Evolutionary conservation across 495 filamentous ascomycete species (phyloP).

Genomic region (Stereocaulon alpinum): DNA sequence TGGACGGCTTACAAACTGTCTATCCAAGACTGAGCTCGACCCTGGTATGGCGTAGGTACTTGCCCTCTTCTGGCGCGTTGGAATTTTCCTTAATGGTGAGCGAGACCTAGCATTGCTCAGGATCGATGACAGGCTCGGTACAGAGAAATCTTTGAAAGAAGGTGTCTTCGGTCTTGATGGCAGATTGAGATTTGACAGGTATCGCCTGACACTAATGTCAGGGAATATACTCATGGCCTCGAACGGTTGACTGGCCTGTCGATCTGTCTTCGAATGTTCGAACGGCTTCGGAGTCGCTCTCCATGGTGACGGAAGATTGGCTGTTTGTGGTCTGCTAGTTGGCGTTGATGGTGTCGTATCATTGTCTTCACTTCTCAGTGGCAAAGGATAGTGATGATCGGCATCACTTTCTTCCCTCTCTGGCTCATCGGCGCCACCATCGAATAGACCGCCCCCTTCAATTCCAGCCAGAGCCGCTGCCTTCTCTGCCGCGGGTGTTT

Average conservation of each 20-base stretch:
- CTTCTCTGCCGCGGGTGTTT: conserved; percentile 68
- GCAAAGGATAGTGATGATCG: conserved; percentile 2
- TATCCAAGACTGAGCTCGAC: conserved; percentile 20
- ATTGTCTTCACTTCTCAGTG: conserved; percentile 23
- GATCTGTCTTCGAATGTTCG: conserved; percentile 26
- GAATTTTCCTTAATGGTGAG: conserved; percentile 11
- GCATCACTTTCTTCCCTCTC: not conserved
- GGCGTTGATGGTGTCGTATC: conserved; percentile 5
- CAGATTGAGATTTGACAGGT: conserved; percentile 24
- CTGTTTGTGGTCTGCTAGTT: conserved; percentile 18
- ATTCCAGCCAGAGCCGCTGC: conserved; percentile 51
- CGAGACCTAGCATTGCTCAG: conserved; percentile 10
- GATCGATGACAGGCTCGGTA: conserved; percentile 15
- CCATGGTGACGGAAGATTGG: conserved; percentile 41
- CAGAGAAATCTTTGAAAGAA: conserved; percentile 23
- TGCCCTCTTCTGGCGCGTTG: conserved; percentile 15
- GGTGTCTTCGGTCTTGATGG: conserved; percentile 44
- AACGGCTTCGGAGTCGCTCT: conserved; percentile 38
- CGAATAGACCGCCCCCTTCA: conserved; percentile 46
- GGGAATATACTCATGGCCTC: conserved; percentile 34
- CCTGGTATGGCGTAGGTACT: conserved; percentile 11
- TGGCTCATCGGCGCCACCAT: conserved; percentile 10
- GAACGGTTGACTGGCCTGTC: conserved; percentile 31
- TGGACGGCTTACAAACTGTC: not conserved
- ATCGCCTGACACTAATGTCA: conserved; percentile 22